Conservation (phyloP, 495 filamentous ascomycete genomes). For the Aspergillus funiculosus region DNA sequence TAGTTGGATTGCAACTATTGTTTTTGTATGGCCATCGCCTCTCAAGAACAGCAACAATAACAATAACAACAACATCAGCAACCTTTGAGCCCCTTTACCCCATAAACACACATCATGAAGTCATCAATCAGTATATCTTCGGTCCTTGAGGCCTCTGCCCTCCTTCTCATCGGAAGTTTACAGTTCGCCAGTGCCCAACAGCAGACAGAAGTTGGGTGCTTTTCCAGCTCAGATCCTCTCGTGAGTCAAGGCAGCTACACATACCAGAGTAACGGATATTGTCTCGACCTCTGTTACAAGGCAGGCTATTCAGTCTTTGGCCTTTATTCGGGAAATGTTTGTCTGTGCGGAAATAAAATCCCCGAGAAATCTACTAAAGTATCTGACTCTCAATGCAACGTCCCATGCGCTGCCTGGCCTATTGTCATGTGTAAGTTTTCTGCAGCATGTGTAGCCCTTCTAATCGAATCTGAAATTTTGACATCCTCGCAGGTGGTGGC, state of each 20-base stretch:
- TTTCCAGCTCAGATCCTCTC: slow-evolving; percentile 21
- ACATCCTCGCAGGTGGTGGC: slow-evolving; percentile 45
- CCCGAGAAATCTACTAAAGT: slow-evolving; percentile 38
- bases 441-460: too few species aligned
- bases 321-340: slow-evolving; percentile 37
- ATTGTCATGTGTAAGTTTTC: slow-evolving; percentile 43
- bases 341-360: slow-evolving; percentile 43
- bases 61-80: too few species aligned
- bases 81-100: too few species aligned
- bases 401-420: slow-evolving; percentile 39
- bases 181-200: slow-evolving; percentile 19
- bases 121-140: slow-evolving; percentile 24
- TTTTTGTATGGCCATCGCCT: too few species aligned
- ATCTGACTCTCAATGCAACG: slow-evolving; percentile 33
- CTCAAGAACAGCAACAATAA: too few species aligned
- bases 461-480: neutral
- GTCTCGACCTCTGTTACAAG: slow-evolving; percentile 33
- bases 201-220: slow-evolving; percentile 32
- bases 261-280: slow-evolving; percentile 48
- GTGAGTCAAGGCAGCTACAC: slow-evolving; percentile 34
- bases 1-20: slow-evolving; percentile 16
- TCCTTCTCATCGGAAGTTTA: slow-evolving; percentile 25
- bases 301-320: slow-evolving; percentile 37
- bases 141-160: slow-evolving; percentile 24
- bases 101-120: slow-evolving; percentile 23